Evolutionary conservation across 169 alveolate species (phyloP).

Genomic region (Eimeria falciformis): DNA sequence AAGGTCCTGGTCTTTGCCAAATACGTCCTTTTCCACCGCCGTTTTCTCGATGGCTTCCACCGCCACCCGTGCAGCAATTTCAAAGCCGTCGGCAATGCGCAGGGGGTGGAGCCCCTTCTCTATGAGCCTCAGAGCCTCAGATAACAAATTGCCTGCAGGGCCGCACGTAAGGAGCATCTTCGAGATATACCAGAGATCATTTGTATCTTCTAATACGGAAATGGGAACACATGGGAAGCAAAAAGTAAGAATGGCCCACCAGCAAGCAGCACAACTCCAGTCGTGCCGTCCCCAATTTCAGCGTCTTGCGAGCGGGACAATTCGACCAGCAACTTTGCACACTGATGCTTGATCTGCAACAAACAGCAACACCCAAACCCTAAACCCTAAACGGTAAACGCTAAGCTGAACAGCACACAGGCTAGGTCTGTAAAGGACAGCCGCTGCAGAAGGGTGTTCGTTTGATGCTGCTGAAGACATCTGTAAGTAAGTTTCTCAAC

Average conservation of each 20-base stretch:
- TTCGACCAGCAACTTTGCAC: conserved; percentile 99
- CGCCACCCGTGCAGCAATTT: conserved; percentile 97
- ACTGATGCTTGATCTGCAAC: conserved; percentile 94
- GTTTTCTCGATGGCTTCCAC: conserved; percentile 92
- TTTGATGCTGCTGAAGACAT: background rate
- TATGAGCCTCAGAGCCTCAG: conserved; percentile 94
- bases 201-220: too few relatives aligned
- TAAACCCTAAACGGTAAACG: conserved; percentile 23
- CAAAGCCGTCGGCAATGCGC: conserved; percentile 98
- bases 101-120: conserved; percentile 99
- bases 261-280: conserved; percentile 99
- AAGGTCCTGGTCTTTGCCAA: conserved; percentile 83
- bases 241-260: conserved; percentile 89
- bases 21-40: conserved; percentile 88
- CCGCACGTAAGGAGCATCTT: background rate
- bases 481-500: too few relatives aligned
- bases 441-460: conserved; percentile 5
- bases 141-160: conserved; percentile 84
- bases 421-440: background rate
- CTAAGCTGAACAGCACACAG: background rate
- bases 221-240: background rate
- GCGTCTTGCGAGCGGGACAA: conserved; percentile 98
- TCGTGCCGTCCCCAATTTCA: conserved; percentile 99
- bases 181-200: background rate
- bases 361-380: background rate